Base-by-base conservation (phyloP, 768 basidiomycete genomes). In the Mycena kentingensis region DNA sequence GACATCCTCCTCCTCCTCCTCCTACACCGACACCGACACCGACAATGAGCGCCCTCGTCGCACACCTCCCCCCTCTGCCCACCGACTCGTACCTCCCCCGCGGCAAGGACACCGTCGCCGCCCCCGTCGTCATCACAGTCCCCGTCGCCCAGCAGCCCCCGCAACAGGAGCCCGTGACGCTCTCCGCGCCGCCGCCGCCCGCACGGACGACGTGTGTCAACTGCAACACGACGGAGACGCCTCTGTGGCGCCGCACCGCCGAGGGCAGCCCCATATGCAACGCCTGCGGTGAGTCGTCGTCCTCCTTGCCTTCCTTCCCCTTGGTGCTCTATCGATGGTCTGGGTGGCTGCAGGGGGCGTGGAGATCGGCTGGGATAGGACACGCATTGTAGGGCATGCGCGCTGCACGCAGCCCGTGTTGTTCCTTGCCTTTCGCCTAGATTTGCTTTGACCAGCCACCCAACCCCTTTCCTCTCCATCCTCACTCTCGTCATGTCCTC, bases 261-360 rank as follows among this genome's bases (percentile, higher is more conserved):
- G 83, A 88, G 61, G 92, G 91, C 52, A 90, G 87, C 69, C 81
- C 85, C 43, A 82, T 93, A 65, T 94, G 92, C 76, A 93, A 93
- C 69, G 88, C 89, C 46, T 93, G 92, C 70, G 92, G 91, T 93
- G 68, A 80, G 90, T 81, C 51, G 66, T 64, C 62, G 64, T 69
- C 70, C 62, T 55, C 63, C 62, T 65, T 49, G 53, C 42, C 42
- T 63, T 60, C 55, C 60, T 61, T 54, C 64, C 54, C 57, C 60
- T 64, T 65, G 67, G 64, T 65, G 8, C 26, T 62, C 62, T 13
- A 32, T 47, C 21, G 25, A 27, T 52, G 50, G 46, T 58, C 62
- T 66, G 70, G 57, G 63, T 63, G 65, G 63, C 63, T 67, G 39
- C 13, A 27, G 39, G 28, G 6, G 31, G 31, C 24, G 18, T 46